Conservation (phyloP, 2,329 filamentous ascomycete genomes). For the Talaromyces pinophilus region DNA sequence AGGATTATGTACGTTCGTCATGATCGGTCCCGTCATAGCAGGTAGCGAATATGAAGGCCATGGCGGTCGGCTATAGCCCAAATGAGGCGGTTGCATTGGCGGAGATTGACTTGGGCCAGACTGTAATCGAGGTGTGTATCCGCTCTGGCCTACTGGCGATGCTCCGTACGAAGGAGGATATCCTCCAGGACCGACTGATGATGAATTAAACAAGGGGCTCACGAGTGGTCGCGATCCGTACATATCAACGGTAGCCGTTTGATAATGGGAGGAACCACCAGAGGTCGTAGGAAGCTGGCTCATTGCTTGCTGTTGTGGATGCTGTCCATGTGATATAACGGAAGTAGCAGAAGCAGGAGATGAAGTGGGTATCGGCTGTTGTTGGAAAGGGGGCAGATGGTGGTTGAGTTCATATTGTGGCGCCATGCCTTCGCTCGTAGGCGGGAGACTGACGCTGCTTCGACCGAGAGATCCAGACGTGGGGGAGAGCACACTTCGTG, state of each 20-base stretch:
- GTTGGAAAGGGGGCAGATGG: constrained; percentile 61
- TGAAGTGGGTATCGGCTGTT: constrained; percentile 55
- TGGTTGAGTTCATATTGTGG: constrained; percentile 68
- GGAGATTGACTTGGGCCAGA: constrained; percentile 55
- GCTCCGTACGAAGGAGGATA: constrained; percentile 39
- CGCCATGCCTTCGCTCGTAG: constrained; percentile 62
- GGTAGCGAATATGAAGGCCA: constrained; percentile 60
- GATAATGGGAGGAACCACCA: constrained; percentile 51
- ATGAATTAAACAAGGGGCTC: constrained; percentile 47
- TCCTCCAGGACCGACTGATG: constrained; percentile 54
- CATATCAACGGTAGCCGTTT: constrained; percentile 60
- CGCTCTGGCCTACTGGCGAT: constrained; percentile 45
- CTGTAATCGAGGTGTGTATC: constrained; percentile 51
- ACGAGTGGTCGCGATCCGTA: constrained; percentile 55
- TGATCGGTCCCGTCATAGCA: constrained; percentile 66
- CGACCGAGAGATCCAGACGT: constrained; percentile 57
- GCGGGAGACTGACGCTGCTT: constrained; percentile 59
- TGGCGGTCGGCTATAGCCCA: constrained; percentile 45
- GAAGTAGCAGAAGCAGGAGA: constrained; percentile 44
- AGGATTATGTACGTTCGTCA: constrained; percentile 77
- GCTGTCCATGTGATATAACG: constrained; percentile 29
- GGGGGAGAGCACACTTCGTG: constrained; percentile 60
- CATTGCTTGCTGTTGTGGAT: constrained; percentile 49
- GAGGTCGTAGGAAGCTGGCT: constrained; percentile 32
- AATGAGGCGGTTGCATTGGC: constrained; percentile 38